Conservation (phyloP, 2,329 filamentous ascomycete species). For the Botrytis tulipae region DNA sequence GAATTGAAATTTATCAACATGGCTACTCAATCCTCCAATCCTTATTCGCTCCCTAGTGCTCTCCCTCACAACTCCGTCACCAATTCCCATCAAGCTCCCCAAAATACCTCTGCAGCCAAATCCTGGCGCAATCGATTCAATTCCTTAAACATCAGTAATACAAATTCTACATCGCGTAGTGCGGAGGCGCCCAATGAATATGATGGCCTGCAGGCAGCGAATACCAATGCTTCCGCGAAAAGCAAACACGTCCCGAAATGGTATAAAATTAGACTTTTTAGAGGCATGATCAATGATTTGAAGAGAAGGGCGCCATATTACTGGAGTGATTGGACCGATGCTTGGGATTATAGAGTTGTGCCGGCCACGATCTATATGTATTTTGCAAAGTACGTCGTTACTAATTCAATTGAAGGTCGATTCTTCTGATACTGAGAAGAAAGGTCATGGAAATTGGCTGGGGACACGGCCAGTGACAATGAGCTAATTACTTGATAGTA, state of each 20-base stretch:
- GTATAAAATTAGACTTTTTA: constrained; percentile 75
- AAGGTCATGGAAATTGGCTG: neutral
- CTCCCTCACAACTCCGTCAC: constrained; percentile 23
- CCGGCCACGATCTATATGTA: constrained; percentile 92
- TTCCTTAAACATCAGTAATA: neutral
- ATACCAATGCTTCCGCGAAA: constrained; percentile 26
- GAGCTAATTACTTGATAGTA: constrained; percentile 50
- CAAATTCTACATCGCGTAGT: neutral
- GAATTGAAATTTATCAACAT: neutral
- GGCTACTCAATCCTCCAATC: constrained; percentile 16
- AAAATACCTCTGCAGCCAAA: neutral
- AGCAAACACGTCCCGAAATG: constrained; percentile 45
- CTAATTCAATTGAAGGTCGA: neutral
- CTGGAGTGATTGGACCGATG: constrained; percentile 78
- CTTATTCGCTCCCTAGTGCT: constrained; percentile 30
- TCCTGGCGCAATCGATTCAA: constrained; percentile 18
- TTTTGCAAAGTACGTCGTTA: constrained; percentile 72
- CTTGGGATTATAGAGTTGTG: constrained; percentile 86
- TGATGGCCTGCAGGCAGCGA: constrained; percentile 10
- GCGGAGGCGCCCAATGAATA: constrained; percentile 15
- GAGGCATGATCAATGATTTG: constrained; percentile 77
- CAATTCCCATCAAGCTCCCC: neutral
- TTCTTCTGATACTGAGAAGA: neutral
- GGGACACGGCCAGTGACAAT: neutral
- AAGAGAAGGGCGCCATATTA: constrained; percentile 74